Evolutionary conservation across 345 rosid genomes (phyloP).

Genomic region (Heritiera littoralis): DNA sequence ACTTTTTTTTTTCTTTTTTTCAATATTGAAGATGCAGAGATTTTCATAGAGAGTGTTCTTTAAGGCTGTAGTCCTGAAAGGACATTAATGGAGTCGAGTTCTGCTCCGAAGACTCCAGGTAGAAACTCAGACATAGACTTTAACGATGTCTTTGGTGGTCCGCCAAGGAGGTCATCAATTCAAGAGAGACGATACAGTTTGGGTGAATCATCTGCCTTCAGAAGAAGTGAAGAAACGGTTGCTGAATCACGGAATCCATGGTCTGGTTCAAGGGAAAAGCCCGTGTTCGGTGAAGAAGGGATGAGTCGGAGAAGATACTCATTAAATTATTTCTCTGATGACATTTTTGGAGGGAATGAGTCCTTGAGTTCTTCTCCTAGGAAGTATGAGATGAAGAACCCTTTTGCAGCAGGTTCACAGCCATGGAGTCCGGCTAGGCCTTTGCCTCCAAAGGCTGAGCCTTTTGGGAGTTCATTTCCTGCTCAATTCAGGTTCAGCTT

Average conservation of each 20-base stretch:
- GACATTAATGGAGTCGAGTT: constrained; percentile 23
- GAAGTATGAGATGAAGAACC: constrained; percentile 44
- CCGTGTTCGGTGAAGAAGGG: constrained; percentile 73
- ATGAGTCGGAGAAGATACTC: constrained; percentile 40
- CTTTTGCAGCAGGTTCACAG: constrained; percentile 55
- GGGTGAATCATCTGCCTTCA: constrained; percentile 27
- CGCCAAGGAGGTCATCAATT: constrained; percentile 57
- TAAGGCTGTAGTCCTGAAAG: constrained; percentile 32
- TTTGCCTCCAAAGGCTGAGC: constrained; percentile 52
- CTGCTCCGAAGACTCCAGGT: constrained; percentile 20
- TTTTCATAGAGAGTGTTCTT: constrained; percentile 42
- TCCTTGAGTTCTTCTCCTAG: constrained; percentile 50
- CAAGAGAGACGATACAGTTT: constrained; percentile 51
- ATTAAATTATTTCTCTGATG: constrained; percentile 62
- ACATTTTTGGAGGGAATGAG: constrained; percentile 62
- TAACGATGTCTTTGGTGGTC: constrained; percentile 85
- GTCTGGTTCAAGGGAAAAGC: constrained; percentile 57
- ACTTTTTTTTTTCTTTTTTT: background rate
- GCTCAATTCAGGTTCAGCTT: constrained; percentile 68
- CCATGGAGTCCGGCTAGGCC: constrained; percentile 58
- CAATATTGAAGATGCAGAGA: constrained; percentile 30
- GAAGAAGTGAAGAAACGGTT: constrained; percentile 26
- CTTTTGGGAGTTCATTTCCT: constrained; percentile 46
- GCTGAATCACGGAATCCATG: constrained; percentile 32
- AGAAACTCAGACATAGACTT: constrained; percentile 65